phyloP scores from a whole-genome alignment of 2,329 filamentous ascomycete species.

The Lachnellula occidentalis region DNA sequence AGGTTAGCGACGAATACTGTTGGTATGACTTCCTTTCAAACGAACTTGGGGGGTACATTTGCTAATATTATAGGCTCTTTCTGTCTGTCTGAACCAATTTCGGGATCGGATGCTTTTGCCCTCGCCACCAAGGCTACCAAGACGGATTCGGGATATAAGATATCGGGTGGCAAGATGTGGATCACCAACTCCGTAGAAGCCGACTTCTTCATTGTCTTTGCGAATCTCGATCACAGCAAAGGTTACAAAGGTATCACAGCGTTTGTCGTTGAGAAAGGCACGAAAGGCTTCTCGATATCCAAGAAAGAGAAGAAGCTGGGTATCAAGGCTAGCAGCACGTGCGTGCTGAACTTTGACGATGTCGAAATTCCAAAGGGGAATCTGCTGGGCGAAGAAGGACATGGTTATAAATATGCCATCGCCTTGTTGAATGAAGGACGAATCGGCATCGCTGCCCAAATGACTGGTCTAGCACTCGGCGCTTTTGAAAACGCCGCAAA shows the following conservation, averaged over 20 bases:
- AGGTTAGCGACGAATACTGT: conserved; percentile 84
- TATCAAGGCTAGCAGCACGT: conserved; percentile 92
- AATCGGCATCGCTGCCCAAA: conserved; percentile 96
- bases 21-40: conserved; percentile 32
- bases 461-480: conserved; percentile 93
- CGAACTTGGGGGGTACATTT: neutral
- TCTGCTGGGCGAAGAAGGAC: conserved; percentile 78
- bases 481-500: conserved; percentile 91
- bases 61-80: conserved; percentile 56
- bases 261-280: conserved; percentile 88
- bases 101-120: conserved; percentile 93
- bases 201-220: conserved; percentile 94
- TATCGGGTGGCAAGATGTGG: conserved; percentile 98
- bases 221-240: conserved; percentile 85
- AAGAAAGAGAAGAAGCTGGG: conserved; percentile 99
- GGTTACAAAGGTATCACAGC: conserved; percentile 97
- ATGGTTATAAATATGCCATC: conserved; percentile 98
- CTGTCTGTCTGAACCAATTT: conserved; percentile 87
- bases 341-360: conserved; percentile 96
- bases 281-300: conserved; percentile 84
- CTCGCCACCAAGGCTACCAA: conserved; percentile 85
- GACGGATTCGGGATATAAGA: conserved; percentile 76
- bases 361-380: conserved; percentile 85
- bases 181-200: conserved; percentile 97
- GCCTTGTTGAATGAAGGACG: conserved; percentile 89